phyloP scores from a whole-genome alignment of 2,329 filamentous ascomycete species.

The Botrytis tulipae region DNA sequence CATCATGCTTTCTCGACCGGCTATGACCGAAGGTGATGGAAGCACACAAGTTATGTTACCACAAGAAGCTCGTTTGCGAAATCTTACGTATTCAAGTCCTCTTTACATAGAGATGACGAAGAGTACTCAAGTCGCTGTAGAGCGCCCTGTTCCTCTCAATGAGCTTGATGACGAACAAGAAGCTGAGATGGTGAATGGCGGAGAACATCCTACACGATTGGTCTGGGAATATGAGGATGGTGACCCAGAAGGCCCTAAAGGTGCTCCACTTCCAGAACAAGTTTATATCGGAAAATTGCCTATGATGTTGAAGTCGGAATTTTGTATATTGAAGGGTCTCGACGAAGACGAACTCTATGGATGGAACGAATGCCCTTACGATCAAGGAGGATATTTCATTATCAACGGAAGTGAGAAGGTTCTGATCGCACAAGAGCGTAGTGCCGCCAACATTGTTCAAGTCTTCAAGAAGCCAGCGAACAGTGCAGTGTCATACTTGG shows the following conservation, averaged over 20 bases:
- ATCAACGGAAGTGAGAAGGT: slow-evolving; percentile 99
- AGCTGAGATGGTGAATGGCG: slow-evolving; percentile 53
- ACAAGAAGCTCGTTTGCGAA: slow-evolving; percentile 92
- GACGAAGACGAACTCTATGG: slow-evolving; percentile 83
- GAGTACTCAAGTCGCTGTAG: slow-evolving; percentile 78
- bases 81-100: slow-evolving; percentile 90
- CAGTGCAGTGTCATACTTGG: slow-evolving; percentile 89
- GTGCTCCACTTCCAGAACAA: slow-evolving; percentile 47
- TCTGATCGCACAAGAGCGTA: slow-evolving; percentile 94
- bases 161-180: slow-evolving; percentile 67
- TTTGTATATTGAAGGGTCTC: slow-evolving; percentile 83
- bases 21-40: slow-evolving; percentile 90
- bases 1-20: slow-evolving; percentile 83
- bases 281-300: slow-evolving; percentile 95
- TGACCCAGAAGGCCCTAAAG: slow-evolving; percentile 46
- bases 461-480: slow-evolving; percentile 96
- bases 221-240: slow-evolving; percentile 57
- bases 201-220: slow-evolving; percentile 57
- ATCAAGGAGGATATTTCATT: slow-evolving; percentile 97
- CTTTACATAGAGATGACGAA: slow-evolving; percentile 88
- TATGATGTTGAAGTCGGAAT: slow-evolving; percentile 97
- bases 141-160: slow-evolving; percentile 63
- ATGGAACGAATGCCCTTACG: slow-evolving; percentile 95
- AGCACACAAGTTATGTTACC: slow-evolving; percentile 82
- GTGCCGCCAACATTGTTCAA: slow-evolving; percentile 97